Evolutionary conservation across 2,329 filamentous ascomycete species (phyloP).

Genomic region (Orbilia brochopaga): DNA sequence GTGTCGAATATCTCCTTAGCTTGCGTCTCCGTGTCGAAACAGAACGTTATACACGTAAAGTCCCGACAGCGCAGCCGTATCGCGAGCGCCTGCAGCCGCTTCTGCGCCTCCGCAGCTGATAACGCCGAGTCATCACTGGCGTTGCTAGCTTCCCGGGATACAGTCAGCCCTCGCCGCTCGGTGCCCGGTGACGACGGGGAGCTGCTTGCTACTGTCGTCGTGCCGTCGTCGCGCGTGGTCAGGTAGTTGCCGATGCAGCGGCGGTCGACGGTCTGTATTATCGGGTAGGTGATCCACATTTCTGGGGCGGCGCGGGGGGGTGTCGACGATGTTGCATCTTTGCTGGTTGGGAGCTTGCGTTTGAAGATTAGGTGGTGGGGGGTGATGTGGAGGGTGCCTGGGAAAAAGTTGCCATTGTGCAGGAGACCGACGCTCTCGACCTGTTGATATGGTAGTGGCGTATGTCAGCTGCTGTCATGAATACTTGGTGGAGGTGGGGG

Average conservation of each 20-base stretch:
- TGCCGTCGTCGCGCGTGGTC: constrained; percentile 10
- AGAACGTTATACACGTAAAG: constrained; percentile 91
- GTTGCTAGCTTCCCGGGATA: constrained; percentile 61
- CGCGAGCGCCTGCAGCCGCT: constrained; percentile 37
- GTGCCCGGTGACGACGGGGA: constrained; percentile 1
- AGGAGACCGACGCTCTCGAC: constrained; percentile 69
- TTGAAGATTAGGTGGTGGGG: constrained; percentile 66
- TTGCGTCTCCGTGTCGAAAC: constrained; percentile 74
- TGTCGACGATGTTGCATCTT: constrained; percentile 15
- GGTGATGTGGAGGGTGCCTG: constrained; percentile 67
- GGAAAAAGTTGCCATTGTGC: constrained; percentile 65
- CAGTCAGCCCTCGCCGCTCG: constrained; percentile 57
- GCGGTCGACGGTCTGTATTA: constrained; percentile 73
- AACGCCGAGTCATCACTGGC: constrained; percentile 63
- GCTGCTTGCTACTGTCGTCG: not conserved
- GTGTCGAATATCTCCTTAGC: constrained; percentile 87
- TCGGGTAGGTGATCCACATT: constrained; percentile 92
- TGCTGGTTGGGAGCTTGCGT: constrained; percentile 33
- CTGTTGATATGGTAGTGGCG: constrained; percentile 57
- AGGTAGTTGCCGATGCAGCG: constrained; percentile 43
- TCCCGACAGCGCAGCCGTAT: constrained; percentile 89
- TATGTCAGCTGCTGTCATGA: too few relatives aligned
- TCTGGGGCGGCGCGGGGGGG: constrained; percentile 62
- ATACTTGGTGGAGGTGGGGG: too few relatives aligned
- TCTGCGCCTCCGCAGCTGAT: constrained; percentile 41